phyloP scores from a whole-genome alignment of 352 stramenopile genomes.

The Phytophthora podocarpi region DNA sequence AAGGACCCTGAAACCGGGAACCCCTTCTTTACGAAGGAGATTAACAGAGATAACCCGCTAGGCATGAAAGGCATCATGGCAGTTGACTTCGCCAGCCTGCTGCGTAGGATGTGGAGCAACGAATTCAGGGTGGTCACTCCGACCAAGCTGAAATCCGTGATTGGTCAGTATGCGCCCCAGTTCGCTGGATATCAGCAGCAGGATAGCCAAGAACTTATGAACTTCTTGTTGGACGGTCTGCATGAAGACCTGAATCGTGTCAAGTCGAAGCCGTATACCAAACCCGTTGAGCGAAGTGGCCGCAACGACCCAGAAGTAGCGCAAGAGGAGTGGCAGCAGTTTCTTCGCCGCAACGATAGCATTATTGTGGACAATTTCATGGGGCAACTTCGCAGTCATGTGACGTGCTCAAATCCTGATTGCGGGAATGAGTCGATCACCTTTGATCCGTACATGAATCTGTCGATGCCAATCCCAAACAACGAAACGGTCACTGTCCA shows the following conservation, averaged over 20 bases:
- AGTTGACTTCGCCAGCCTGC: constrained; percentile 93
- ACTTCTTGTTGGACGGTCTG: constrained; percentile 91
- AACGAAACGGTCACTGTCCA: constrained; percentile 59
- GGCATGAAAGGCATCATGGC: constrained; percentile 94
- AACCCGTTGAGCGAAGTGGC: constrained; percentile 72
- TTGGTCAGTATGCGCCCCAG: constrained; percentile 86
- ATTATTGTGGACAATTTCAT: constrained; percentile 92
- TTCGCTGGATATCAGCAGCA: constrained; percentile 92
- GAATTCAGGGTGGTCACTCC: constrained; percentile 86
- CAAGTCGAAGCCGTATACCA: constrained; percentile 80
- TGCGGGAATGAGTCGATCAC: constrained; percentile 85
- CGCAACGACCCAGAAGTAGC: constrained; percentile 71
- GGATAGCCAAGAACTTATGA: constrained; percentile 93
- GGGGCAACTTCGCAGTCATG: constrained; percentile 87
- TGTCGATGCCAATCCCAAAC: constrained; percentile 89
- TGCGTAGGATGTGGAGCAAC: constrained; percentile 95
- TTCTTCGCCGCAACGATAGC: constrained; percentile 92
- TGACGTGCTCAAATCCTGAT: constrained; percentile 80
- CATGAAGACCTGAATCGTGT: constrained; percentile 93
- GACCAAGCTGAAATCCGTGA: constrained; percentile 81
- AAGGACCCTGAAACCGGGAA: constrained; percentile 58
- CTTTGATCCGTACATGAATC: constrained; percentile 91
- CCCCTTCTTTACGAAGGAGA: constrained; percentile 65
- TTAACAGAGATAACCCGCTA: constrained; percentile 97
- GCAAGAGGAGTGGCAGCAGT: constrained; percentile 81